Conservation (phyloP, 345 rosid species). For the Lepidium sativum region DNA sequence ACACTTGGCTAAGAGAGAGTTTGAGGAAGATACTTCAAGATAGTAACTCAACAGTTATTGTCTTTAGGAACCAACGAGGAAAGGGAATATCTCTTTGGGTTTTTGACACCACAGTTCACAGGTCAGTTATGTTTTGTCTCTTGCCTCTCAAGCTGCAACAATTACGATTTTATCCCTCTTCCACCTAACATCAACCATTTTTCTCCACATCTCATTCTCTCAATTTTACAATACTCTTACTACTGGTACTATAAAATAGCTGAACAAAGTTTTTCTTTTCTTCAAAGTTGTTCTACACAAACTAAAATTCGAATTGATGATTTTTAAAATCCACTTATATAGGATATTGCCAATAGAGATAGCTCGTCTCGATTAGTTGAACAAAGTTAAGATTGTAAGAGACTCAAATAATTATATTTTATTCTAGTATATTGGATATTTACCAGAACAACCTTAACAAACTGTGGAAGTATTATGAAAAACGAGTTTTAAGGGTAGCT, state of each 20-base stretch:
- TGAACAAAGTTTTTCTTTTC: background rate
- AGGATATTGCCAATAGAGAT: too few species aligned
- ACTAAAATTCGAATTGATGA: too few species aligned
- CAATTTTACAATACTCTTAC: background rate
- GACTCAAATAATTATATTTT: too few species aligned
- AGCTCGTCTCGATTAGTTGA: too few species aligned
- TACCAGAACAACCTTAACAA: background rate
- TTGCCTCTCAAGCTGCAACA: background rate
- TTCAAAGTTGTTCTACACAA: too few species aligned
- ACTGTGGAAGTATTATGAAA: too few species aligned
- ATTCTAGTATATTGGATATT: background rate
- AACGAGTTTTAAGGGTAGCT: background rate
- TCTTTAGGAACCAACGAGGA: conserved; percentile 28
- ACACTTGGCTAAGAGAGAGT: conserved; percentile 7
- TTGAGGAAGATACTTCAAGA: background rate
- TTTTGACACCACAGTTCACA: conserved; percentile 2
- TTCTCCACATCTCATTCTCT: background rate
- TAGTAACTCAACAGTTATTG: conserved; percentile 14
- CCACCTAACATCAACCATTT: background rate
- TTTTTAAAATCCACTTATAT: too few species aligned
- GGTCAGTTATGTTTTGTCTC: conserved; percentile 13
- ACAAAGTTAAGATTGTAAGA: too few species aligned
- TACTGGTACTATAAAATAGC: background rate
- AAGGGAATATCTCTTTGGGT: conserved; percentile 19
- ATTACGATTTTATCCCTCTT: conserved; percentile 5